These are phyloP conservation scores for Ogataea populi-albae DNA, from an alignment of 805 yeast species.

Conservation along the genomic window DNA sequence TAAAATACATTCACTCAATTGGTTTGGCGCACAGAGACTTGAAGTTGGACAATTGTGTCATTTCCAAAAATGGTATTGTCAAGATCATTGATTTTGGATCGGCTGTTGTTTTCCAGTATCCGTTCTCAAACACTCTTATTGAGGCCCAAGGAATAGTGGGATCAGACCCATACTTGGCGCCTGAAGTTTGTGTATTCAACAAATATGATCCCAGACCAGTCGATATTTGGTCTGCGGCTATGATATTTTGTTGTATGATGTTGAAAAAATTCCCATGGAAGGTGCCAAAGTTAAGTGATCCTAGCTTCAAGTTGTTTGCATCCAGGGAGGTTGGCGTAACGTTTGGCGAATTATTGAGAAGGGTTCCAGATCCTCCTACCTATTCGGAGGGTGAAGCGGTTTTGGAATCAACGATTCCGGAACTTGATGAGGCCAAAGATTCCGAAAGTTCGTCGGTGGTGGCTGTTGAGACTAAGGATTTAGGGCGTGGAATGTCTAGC, in stretches of 20 bases:
- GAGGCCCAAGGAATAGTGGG: slow-evolving; percentile 86
- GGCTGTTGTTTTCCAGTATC: slow-evolving; percentile 87
- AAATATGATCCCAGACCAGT: slow-evolving; percentile 91
- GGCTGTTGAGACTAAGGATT: background rate
- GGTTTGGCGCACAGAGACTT: slow-evolving; percentile 92
- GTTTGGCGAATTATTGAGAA: slow-evolving; percentile 57
- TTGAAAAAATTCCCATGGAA: slow-evolving; percentile 94
- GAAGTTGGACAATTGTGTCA: slow-evolving; percentile 90
- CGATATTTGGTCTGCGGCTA: slow-evolving; percentile 91
- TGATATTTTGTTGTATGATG: slow-evolving; percentile 89
- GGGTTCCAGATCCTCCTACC: slow-evolving; percentile 48
- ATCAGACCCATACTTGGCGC: slow-evolving; percentile 87
- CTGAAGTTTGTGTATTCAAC: slow-evolving; percentile 81
- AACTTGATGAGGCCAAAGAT: slow-evolving; percentile 3
- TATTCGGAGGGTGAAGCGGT: slow-evolving; percentile 21
- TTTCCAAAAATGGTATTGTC: slow-evolving; percentile 76
- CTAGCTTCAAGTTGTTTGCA: slow-evolving; percentile 79
- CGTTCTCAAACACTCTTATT: slow-evolving; percentile 67
- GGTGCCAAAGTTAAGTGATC: slow-evolving; percentile 78
- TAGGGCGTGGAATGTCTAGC: slow-evolving; percentile 13
- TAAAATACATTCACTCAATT: slow-evolving; percentile 74
- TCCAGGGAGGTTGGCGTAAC: slow-evolving; percentile 68
- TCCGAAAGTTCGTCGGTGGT: background rate
- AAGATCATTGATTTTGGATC: slow-evolving; percentile 92
- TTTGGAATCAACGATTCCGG: background rate